A percentile compares a stretch with the other conserved stretches of the same genome.
Evolutionary conservation across 2,329 filamentous ascomycete genomes (phyloP).

Genomic region (Chaetomiaceae sp.): DNA sequence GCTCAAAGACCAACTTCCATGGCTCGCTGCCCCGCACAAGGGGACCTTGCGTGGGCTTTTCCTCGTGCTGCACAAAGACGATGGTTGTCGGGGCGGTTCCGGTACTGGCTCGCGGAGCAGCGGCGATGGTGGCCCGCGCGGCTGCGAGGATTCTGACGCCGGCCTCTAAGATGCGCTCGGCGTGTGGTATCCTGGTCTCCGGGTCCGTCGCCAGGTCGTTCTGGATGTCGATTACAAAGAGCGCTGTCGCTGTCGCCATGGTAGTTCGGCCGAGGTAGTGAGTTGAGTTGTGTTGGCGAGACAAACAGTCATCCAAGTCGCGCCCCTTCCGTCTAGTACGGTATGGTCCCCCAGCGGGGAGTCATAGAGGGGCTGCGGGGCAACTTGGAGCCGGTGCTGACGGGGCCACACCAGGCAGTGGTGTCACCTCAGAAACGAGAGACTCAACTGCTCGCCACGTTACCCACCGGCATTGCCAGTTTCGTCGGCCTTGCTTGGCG

Average conservation of each 20-base stretch:
- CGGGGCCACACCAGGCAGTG: too few species aligned
- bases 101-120: not conserved
- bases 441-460: too few species aligned
- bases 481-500: not conserved
- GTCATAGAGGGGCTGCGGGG: too few species aligned
- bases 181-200: constrained; percentile 24
- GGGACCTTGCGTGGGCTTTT: constrained; percentile 21
- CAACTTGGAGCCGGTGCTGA: too few species aligned
- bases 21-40: constrained; percentile 23
- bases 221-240: constrained; percentile 33
- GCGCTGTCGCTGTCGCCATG: constrained; percentile 19
- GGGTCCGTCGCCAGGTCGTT: constrained; percentile 26
- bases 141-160: constrained; percentile 21
- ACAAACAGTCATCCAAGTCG: too few species aligned
- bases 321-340: too few species aligned
- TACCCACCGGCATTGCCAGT: too few species aligned
- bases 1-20: constrained; percentile 29
- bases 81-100: constrained; percentile 13
- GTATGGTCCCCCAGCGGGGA: too few species aligned
- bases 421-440: too few species aligned
- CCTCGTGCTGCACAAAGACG: constrained; percentile 30
- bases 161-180: constrained; percentile 23
- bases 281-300: too few species aligned
- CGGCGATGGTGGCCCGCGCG: constrained; percentile 18
- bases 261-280: not conserved